Evolutionary conservation across 768 basidiomycete genomes (phyloP), one percentile per base, ranked within the genome.

Genomic region (Naematelia encephala): DNA sequence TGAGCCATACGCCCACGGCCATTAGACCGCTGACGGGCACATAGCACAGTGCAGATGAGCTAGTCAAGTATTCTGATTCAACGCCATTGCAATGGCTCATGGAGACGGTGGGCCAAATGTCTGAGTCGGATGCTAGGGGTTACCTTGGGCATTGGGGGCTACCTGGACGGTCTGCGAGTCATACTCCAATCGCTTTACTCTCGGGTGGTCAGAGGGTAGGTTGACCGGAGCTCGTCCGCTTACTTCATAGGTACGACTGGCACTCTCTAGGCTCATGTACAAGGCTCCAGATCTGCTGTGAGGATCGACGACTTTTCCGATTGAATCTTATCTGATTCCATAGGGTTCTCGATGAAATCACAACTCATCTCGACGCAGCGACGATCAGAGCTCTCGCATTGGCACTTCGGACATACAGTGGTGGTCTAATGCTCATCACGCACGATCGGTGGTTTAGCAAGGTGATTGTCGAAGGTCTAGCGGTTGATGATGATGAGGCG

Each of bases 301-400:
- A 59, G 67, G 61, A 3, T 25, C 16, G 16, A n/a, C 5, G 4
- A 28, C 52, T 21, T n/a, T 1, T 46, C 43, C 1, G 30, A 27
- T 28, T 22, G 12, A 52, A 13, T 25, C 53, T 54, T 25, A 44
- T 13, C 39, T 46, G 43, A 16, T 34, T 0, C 30, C 2, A 30
- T 44, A 71, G 70, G 19, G 73, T 80, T 0, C 66, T 80, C 22
- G 80, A 80, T 59, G 87, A 88, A 70, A 83, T 85, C 3, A 85
- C 86, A 12, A 81, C 86, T n/a, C 87, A 88, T 75, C 74, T 88
- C 44, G 86, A 88, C 70, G 79, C 81, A 43, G 80, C 82, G 23
- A 86, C 85, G 2, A 83, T 87, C 28, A 74, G 80, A 58, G 83
- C 83, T 0, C 75, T 88, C 1, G 82, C 83, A 0, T 76, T 78